Evolutionary conservation across 2,329 filamentous ascomycete genomes (phyloP), one percentile per base, ranked within the genome.

Genomic region (Aspergillus bombycis): DNA sequence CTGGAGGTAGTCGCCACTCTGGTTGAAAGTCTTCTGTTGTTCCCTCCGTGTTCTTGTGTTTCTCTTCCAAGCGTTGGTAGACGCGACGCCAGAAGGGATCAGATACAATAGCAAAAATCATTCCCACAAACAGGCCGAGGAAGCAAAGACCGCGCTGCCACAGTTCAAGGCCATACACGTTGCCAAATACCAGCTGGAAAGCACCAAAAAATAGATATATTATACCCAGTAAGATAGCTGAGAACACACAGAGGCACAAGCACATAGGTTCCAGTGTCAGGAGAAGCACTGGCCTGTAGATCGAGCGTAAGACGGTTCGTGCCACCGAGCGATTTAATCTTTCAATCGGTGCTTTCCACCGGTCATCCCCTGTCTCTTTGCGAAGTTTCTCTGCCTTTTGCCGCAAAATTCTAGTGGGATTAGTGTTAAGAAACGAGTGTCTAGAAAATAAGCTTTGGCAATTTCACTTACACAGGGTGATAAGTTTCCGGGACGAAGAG

Each of bases 131-230:
- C n/a, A 83, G 70, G 26, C 82, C 81, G 54, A 95, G 72, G 77
- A 97, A 97, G 16, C 88, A 85, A 62, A 95, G 80, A n/a, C 93
- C 94, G 12, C 87, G 83, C 77, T 96, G 91, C 83, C 90, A 95
- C 12, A 93, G 81, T 59, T 87, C 88, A 80, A 97, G 93, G 23
- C 86, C 88, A 75, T 96, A 90, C 54, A 91, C 88, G 52, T 84
- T 86, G 30, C 83, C 76, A 73, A 97, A 97, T 19, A 97, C 88
- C 52, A 96, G 81, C 6, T 90, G 86, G 71, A 97, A 96, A 0
- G 93, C 93, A 23, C 93, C 93, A 75, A 96, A 96, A 81, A 96
- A 96, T 45, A 97, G 86, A 74, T 97, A 97, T 2, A 97, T 80
- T 52, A 96, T 90, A 6, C 93, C 94, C 9, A 97, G 83, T n/a